A percentile compares a stretch with the other conserved stretches of the same genome.
phyloP scores from a whole-genome alignment of 2,329 filamentous ascomycete genomes.

The Lachnellula suecica region DNA sequence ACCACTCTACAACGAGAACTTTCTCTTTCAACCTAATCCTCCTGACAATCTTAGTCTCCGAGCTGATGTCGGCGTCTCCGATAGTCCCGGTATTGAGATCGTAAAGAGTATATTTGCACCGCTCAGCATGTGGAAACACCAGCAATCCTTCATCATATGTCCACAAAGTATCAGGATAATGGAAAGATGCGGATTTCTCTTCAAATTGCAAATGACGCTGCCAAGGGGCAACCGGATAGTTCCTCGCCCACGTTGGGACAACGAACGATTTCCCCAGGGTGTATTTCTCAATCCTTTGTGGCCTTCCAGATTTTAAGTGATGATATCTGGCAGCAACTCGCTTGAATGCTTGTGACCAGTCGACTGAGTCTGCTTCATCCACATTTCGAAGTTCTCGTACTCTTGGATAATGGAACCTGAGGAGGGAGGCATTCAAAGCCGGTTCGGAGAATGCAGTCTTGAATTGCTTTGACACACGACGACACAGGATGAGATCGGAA shows the following conservation, averaged over 20 bases:
- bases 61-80: constrained; percentile 51
- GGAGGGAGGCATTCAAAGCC: constrained; percentile 44
- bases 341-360: constrained; percentile 47
- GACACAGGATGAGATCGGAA: constrained; percentile 49
- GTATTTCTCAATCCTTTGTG: constrained; percentile 46
- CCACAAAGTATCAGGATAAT: constrained; percentile 52
- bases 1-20: constrained; percentile 66
- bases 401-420: constrained; percentile 51
- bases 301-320: constrained; percentile 47
- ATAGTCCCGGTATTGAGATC: constrained; percentile 47
- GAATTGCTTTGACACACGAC: constrained; percentile 51
- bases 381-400: constrained; percentile 49
- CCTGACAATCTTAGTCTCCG: constrained; percentile 48
- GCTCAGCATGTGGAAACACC: constrained; percentile 45
- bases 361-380: constrained; percentile 1
- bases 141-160: constrained; percentile 52
- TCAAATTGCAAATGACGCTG: constrained; percentile 43
- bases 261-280: constrained; percentile 37
- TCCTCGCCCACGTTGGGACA: constrained; percentile 25
- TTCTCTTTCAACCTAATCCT: constrained; percentile 52
- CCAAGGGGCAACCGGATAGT: constrained; percentile 44
- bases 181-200: constrained; percentile 40
- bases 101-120: constrained; percentile 42
- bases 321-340: constrained; percentile 54
- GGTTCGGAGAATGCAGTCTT: constrained; percentile 48